phyloP scores from a whole-genome alignment of 2,329 filamentous ascomycete genomes.

The Fusarium haematococcum region DNA sequence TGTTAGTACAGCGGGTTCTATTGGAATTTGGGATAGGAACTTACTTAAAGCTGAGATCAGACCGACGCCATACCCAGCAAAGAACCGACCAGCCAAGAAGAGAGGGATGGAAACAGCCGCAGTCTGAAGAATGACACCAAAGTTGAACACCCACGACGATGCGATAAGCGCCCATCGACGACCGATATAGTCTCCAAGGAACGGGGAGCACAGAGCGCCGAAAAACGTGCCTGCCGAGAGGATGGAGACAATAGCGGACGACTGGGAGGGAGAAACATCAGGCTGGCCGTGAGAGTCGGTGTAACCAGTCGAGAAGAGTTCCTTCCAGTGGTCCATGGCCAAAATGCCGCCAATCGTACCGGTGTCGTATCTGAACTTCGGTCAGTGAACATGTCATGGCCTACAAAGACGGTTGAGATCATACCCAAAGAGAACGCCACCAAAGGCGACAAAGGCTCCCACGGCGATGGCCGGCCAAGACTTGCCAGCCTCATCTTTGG shows the following conservation, averaged over 20 bases:
- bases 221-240: slow-evolving; percentile 83
- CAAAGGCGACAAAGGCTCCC: slow-evolving; percentile 60
- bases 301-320: slow-evolving; percentile 42
- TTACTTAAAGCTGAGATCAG: not conserved
- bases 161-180: slow-evolving; percentile 72
- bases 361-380: not conserved
- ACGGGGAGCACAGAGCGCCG: slow-evolving; percentile 71
- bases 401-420: not conserved
- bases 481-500: slow-evolving; percentile 60
- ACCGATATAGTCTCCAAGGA: slow-evolving; percentile 73
- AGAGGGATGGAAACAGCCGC: slow-evolving; percentile 70
- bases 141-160: slow-evolving; percentile 70
- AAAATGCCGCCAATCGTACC: slow-evolving; percentile 59
- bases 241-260: slow-evolving; percentile 77
- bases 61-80: slow-evolving; percentile 73
- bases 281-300: slow-evolving; percentile 34
- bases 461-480: slow-evolving; percentile 70
- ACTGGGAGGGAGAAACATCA: slow-evolving; percentile 61
- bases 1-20: not conserved
- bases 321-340: slow-evolving; percentile 57
- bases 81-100: slow-evolving; percentile 77
- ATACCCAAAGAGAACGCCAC: slow-evolving; percentile 22
- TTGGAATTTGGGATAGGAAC: not conserved
- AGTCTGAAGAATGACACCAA: slow-evolving; percentile 76
- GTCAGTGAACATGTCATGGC: not conserved